phyloP scores from a whole-genome alignment of 2,329 filamentous ascomycete genomes.

The Rutstroemia sydowiana region DNA sequence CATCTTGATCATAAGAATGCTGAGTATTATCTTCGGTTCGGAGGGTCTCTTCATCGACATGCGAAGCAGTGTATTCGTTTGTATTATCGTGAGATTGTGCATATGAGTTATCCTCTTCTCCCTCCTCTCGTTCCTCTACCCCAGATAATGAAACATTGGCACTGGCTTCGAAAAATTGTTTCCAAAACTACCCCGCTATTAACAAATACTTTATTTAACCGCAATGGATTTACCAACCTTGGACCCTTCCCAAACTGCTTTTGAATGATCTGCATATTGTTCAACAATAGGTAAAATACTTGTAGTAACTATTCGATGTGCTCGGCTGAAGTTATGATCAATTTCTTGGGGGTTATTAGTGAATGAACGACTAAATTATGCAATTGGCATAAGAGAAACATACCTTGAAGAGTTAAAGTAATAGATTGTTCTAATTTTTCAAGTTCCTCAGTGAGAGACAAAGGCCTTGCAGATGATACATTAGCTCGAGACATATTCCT shows the following conservation, averaged over 20 bases:
- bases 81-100: conserved; percentile 27
- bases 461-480: conserved; percentile 40
- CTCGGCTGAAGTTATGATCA: conserved; percentile 95
- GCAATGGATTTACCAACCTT: conserved; percentile 50
- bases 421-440: conserved; percentile 96
- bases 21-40: conserved; percentile 24
- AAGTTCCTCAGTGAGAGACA: conserved; percentile 88
- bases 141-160: conserved; percentile 94
- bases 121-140: conserved; percentile 75
- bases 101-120: conserved; percentile 43
- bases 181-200: conserved; percentile 71
- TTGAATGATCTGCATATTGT: conserved; percentile 89
- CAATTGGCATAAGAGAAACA: conserved; percentile 8
- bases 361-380: conserved; percentile 2
- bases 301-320: conserved; percentile 90
- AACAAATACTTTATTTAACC: conserved; percentile 1
- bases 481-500: conserved; percentile 26
- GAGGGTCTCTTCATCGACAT: conserved; percentile 26
- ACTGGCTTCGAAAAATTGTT: conserved; percentile 98
- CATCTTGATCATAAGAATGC: conserved; percentile 38
- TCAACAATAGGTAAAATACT: conserved; percentile 91
- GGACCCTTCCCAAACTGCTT: conserved; percentile 91
- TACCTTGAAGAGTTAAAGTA: conserved; percentile 88
- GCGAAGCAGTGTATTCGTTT: conserved; percentile 31
- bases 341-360: conserved; percentile 58